Base-by-base conservation (phyloP, 1,139 yeast species). In the Pneumocystis carinii region DNA sequence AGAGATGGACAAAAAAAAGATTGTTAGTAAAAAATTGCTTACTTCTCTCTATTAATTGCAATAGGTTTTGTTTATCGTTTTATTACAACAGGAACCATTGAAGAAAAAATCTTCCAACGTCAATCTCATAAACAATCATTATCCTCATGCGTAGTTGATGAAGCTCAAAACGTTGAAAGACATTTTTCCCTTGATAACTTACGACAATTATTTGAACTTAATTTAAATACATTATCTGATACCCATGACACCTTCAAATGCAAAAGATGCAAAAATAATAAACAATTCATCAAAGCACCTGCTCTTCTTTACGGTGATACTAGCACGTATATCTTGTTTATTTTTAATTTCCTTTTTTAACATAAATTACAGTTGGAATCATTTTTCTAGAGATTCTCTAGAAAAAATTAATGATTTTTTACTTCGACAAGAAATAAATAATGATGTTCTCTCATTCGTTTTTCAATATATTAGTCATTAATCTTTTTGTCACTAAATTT, bases 241-340 rank as follows among this genome's bases (percentile, higher is more conserved):
- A 92, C 99, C 0, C 99, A 92, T 71, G 96, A 87, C 68, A 87
- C 96, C 0, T 92, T 83, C 76, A 82, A 86, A 68, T 92, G 99
- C 75, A 85, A 84, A 72, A 78, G 97, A 68, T 92, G 99, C 74
- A 73, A 74, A n/a, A 66, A 69, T 36, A 86, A 83, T 0, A 83
- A 82, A 55, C 98, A 92, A 75, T 68, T 75, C 48, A 71, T 78
- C 12, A 84, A 81, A 69, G 81, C 97, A 0, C 83, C 86, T 0
- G 96, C 96, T 0, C 90, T 92, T 96, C 77, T 92, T 57, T 94
- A 94, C 71, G 99, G 99, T 68, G 99, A 94, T 74, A 88, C 97
- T 0, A 92, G 97, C 0, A 48, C 55, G 55, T 48, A 48, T 48
- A n/a, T 24, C 14, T 3, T 24, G 12, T n/a, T 39, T 39, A n/a